Conservation (phyloP, 2,329 filamentous ascomycete genomes). For the Ophiocordyceps unilateralis region DNA sequence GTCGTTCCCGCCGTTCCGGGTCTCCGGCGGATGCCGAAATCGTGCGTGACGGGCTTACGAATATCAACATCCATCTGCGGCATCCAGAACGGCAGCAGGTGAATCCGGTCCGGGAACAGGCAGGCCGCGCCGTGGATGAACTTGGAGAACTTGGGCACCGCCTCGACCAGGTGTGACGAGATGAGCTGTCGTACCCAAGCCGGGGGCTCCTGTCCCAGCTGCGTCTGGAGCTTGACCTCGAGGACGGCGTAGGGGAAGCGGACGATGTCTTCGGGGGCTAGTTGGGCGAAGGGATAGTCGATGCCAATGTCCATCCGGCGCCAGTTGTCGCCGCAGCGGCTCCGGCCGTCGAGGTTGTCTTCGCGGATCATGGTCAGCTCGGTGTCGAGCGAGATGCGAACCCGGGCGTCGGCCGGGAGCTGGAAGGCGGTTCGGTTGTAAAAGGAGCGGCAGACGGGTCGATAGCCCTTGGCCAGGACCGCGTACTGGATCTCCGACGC, state of each 20-base stretch:
- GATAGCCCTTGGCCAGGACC: constrained; percentile 68
- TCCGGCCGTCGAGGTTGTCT: constrained; percentile 74
- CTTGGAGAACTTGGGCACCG: constrained; percentile 98
- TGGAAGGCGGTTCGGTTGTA: constrained; percentile 98
- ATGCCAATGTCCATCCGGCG: constrained; percentile 93
- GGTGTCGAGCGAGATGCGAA: constrained; percentile 91
- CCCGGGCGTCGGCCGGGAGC: constrained; percentile 84
- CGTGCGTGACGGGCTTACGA: constrained; percentile 73
- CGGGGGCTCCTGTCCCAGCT: constrained; percentile 83
- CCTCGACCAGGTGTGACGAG: constrained; percentile 85
- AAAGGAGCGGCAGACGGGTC: constrained; percentile 84
- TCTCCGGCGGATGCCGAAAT: constrained; percentile 70
- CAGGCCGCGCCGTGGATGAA: constrained; percentile 92
- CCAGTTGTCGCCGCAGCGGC: constrained; percentile 76
- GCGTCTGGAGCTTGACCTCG: constrained; percentile 95
- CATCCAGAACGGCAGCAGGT: constrained; percentile 91
- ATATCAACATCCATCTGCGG: constrained; percentile 98
- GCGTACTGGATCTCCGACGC: constrained; percentile 90
- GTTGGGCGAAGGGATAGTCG: constrained; percentile 81
- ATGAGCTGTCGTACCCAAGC: constrained; percentile 94
- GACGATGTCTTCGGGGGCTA: constrained; percentile 70
- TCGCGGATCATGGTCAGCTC: constrained; percentile 91
- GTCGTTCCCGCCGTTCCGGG: constrained; percentile 58
- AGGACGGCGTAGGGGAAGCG: constrained; percentile 92
- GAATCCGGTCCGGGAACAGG: constrained; percentile 71